These are phyloP conservation scores for Loxodes magnus DNA, from an alignment of 73 alveolate genomes.

Conservation along the genomic window DNA sequence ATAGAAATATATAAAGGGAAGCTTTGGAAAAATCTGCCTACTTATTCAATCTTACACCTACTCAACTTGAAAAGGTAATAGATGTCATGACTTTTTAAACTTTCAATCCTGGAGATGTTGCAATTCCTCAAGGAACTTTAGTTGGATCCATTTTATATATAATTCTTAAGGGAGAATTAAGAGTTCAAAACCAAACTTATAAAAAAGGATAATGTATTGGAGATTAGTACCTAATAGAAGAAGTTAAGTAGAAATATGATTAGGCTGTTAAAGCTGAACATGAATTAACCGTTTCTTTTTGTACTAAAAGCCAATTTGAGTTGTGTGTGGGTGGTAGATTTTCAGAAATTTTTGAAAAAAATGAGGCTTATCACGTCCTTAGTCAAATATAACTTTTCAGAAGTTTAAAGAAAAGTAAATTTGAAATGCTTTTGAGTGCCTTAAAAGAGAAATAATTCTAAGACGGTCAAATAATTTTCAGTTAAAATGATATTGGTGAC, in stretches of 20 bases:
- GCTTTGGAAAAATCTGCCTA: constrained; percentile 19
- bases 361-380: constrained; percentile 13
- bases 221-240: constrained; percentile 12
- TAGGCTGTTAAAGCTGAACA: neutral
- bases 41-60: constrained; percentile 5
- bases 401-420: constrained; percentile 20
- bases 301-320: constrained; percentile 7
- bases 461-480: constrained; percentile 17
- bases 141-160: constrained; percentile 15
- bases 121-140: constrained; percentile 20
- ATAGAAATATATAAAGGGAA: constrained; percentile 33
- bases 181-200: constrained; percentile 9
- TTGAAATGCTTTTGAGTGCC: constrained; percentile 21
- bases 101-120: constrained; percentile 25
- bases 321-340: constrained; percentile 2
- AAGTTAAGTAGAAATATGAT: constrained; percentile 9
- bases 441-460: constrained; percentile 7
- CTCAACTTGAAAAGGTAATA: constrained; percentile 22
- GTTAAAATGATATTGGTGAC: constrained; percentile 19
- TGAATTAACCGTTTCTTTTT: constrained; percentile 2
- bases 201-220: constrained; percentile 11
- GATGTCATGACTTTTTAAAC: constrained; percentile 16
- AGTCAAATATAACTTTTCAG: constrained; percentile 29
- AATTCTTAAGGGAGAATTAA: constrained; percentile 17
- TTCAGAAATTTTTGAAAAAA: constrained; percentile 8